Base-by-base conservation (phyloP, 306 rosid genomes). In the Cucurbita pepo region DNA sequence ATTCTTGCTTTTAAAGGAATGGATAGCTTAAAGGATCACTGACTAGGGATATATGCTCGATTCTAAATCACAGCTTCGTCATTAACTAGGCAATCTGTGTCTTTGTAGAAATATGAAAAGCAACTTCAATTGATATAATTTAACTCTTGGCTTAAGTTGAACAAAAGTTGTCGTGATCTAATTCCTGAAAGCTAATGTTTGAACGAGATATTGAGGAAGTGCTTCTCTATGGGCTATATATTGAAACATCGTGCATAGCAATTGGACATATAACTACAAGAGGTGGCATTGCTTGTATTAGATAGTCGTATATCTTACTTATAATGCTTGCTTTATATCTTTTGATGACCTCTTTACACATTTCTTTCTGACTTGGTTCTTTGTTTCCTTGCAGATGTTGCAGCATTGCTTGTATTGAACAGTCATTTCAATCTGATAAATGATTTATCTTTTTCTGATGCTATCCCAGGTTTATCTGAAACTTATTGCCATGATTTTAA, bases 391-490 rank as follows among this genome's bases (percentile, higher is more conserved):
- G 86, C 90, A 92, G 98, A 82, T 78, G 91, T 77, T 43, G 67
- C 82, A 13, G 96, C 95, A 83, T 78, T 90, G 81, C 79, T 92
- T 77, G 81, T 90, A 77, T 77, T 73, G 72, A 71, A 83, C 73
- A 76, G 87, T 80, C 80, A 83, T 34, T 75, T 40, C 8, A 89
- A 87, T 78, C 83, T 85, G 81, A 78, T 75, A 25, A 81, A 71
- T 62, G 85, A 90, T 77, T 75, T 79, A 56, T 66, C 87, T 50
- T 85, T 78, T 56, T 90, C 91, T 7, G 75, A 83, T 76, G 77
- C 81, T 84, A 56, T 71, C 72, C 81, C 81, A 88, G 92, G 90
- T 90, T 50, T 78, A 16, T 67, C 66, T 14, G 48, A 61, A 82
- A 81, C 78, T 60, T 76, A 69, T 76, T 74, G 75, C 74, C 67